These are phyloP conservation scores for Cymbidium sinense DNA, from an alignment of 106 monocot genomes.

Conservation along the genomic window DNA sequence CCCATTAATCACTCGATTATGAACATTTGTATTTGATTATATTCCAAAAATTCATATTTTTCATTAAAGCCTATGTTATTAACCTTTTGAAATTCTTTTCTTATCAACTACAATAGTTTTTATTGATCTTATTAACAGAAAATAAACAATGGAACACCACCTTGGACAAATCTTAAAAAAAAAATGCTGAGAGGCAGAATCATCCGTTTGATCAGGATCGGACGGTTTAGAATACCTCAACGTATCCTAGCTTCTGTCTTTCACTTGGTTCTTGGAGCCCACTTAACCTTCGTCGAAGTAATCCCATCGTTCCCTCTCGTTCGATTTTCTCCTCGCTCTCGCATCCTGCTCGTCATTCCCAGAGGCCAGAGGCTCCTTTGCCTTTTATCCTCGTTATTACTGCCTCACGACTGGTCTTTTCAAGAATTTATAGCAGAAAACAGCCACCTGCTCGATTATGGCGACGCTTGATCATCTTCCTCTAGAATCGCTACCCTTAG, in stretches of 20 bases:
- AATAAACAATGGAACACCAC: no score
- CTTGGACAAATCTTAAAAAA: no score
- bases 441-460: not conserved
- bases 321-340: not conserved
- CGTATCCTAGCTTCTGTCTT: not conserved
- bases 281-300: not conserved
- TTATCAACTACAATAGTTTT: no score
- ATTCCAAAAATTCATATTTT: no score
- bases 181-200: not conserved
- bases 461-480: not conserved
- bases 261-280: no score
- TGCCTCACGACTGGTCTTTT: not conserved
- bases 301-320: no score
- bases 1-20: no score
- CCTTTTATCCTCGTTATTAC: not conserved
- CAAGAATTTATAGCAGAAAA: not conserved
- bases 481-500: conserved; percentile 10
- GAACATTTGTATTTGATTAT: no score
- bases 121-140: no score
- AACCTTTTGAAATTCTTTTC: no score
- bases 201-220: not conserved
- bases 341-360: not conserved
- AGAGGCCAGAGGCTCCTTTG: no score
- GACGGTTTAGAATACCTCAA: not conserved
- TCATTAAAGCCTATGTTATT: no score